Percentiles rank a stretch among this genome's conserved stretches.
These are phyloP conservation scores for Boletus sp. DNA, from an alignment of 768 basidiomycete genomes.

Conservation along the genomic window DNA sequence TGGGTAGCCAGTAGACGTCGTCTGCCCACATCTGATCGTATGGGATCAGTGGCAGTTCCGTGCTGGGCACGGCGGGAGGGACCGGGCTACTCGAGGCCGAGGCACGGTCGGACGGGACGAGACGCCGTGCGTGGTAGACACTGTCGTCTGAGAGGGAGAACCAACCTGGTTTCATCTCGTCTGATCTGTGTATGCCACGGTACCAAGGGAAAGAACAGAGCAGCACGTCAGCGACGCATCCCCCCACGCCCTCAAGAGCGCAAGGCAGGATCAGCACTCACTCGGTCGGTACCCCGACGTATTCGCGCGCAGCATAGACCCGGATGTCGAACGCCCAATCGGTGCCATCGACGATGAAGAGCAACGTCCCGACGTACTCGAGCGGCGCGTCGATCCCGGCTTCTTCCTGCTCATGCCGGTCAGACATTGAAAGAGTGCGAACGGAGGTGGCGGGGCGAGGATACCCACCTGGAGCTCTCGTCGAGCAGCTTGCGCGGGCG, in stretches of 20 bases:
- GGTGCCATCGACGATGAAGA: constrained; percentile 55
- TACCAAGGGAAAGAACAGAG: background rate
- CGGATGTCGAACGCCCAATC: constrained; percentile 71
- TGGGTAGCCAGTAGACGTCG: constrained; percentile 68
- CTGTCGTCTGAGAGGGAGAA: constrained; percentile 43
- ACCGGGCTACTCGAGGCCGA: background rate
- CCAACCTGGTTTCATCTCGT: constrained; percentile 89
- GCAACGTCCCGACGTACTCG: constrained; percentile 59
- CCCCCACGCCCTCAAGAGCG: background rate
- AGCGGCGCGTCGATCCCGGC: constrained; percentile 69
- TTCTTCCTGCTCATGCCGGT: constrained; percentile 61
- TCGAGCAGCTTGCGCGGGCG: constrained; percentile 62
- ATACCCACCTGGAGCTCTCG: constrained; percentile 62
- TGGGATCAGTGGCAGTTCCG: constrained; percentile 46
- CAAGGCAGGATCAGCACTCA: constrained; percentile 33
- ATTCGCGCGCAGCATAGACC: constrained; percentile 63
- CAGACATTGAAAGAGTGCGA: background rate
- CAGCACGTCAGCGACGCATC: background rate
- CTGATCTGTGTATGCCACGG: constrained; percentile 49
- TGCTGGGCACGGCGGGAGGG: background rate
- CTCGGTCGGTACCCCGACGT: constrained; percentile 64
- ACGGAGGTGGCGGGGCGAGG: background rate
- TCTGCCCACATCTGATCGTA: constrained; percentile 59
- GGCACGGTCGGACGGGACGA: too few species aligned
- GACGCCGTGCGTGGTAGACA: constrained; percentile 5